Evolutionary conservation across 345 rosid species (phyloP).

Genomic region (Arabidopsis thaliana): DNA sequence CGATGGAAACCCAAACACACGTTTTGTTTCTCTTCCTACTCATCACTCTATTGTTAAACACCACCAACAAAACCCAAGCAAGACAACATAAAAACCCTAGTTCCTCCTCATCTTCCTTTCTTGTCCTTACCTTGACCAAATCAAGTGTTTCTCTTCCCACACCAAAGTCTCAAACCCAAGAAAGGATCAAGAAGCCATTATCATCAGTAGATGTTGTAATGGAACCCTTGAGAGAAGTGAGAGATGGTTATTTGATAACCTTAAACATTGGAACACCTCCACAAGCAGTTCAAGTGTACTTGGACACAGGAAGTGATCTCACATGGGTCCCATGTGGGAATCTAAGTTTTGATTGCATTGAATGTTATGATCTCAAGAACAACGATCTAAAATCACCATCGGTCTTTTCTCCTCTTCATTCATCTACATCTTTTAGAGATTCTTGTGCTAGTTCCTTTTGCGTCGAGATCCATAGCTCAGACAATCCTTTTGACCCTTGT

Average conservation of each 20-base stretch:
- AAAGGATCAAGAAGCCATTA: conserved; percentile 38
- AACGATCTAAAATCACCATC: conserved; percentile 43
- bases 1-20: conserved; percentile 31
- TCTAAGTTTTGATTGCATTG: conserved; percentile 70
- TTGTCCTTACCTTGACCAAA: conserved; percentile 60
- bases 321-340: conserved; percentile 94
- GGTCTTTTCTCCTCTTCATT: conserved; percentile 65
- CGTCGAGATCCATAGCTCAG: conserved; percentile 70
- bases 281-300: conserved; percentile 70
- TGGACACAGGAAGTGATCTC: conserved; percentile 94
- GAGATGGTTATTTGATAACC: conserved; percentile 81
- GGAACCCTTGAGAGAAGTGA: conserved; percentile 69
- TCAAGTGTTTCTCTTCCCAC: conserved; percentile 51
- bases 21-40: conserved; percentile 43
- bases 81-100: conserved; percentile 44
- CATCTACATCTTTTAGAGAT: conserved; percentile 64
- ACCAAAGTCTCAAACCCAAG: conserved; percentile 45
- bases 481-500: conserved; percentile 74
- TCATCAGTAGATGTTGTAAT: conserved; percentile 40
- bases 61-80: conserved; percentile 49
- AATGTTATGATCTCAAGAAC: conserved; percentile 67
- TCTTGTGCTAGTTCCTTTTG: conserved; percentile 66
- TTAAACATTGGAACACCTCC: conserved; percentile 78
- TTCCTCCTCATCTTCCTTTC: conserved; percentile 37
- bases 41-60: not conserved